Conservation (phyloP, 2,329 filamentous ascomycete genomes). For the Penicillium sp. region DNA sequence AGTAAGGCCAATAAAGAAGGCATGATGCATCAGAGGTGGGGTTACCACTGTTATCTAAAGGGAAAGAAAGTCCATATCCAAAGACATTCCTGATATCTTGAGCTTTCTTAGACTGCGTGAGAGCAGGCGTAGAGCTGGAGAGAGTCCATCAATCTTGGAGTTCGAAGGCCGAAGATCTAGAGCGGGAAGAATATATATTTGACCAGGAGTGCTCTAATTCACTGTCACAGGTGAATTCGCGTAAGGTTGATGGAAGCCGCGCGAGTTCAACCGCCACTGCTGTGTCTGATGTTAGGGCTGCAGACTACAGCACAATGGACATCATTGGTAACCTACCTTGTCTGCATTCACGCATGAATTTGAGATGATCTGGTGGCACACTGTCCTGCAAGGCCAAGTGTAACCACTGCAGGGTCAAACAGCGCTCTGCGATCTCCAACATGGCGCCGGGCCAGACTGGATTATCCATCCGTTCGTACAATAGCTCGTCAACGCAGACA, state of each 20-base stretch:
- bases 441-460: not conserved
- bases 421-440: constrained; percentile 12
- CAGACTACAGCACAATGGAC: not conserved
- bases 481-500: constrained; percentile 6
- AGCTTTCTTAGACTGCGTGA: not conserved
- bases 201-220: too few species aligned
- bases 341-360: constrained; percentile 9
- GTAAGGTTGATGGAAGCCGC: not conserved
- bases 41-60: not conserved
- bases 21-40: not conserved
- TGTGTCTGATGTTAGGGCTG: not conserved
- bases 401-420: not conserved
- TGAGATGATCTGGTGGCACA: constrained; percentile 3
- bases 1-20: not conserved
- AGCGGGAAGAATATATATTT: not conserved
- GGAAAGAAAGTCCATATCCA: constrained; percentile 5
- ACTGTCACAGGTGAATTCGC: too few species aligned
- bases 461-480: not conserved
- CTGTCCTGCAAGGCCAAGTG: not conserved
- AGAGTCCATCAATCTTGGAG: not conserved
- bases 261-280: not conserved
- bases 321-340: constrained; percentile 5
- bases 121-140: not conserved
- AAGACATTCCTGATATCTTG: not conserved
- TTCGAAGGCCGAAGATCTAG: not conserved